Base-by-base conservation (phyloP, 2,329 filamentous ascomycete genomes). In the Acarospora socialis region DNA sequence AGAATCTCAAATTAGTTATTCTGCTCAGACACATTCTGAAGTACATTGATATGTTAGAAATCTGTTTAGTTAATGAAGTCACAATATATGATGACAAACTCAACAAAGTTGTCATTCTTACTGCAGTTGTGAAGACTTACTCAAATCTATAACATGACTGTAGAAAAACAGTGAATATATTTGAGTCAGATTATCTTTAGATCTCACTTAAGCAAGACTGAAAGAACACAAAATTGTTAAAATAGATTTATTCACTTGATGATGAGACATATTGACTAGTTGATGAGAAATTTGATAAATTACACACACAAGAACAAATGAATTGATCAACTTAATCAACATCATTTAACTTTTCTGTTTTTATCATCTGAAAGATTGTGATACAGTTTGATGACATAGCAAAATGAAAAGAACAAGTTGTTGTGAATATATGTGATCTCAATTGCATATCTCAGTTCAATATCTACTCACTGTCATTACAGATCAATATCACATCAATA, bases 381-480 rank as follows among this genome's bases (percentile, higher is more conserved):
- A 5, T 4, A n/a, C n/a, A n/a, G n/a, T n/a, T n/a, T n/a, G 19
- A 22, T n/a, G n/a, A n/a, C n/a, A n/a, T n/a, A n/a, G n/a, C n/a
- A 7, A n/a, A 10, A 13, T 6, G 12, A 7, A 34, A 34, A 18
- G 32, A 26, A n/a, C 3, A 19, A 12, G 32, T 31, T 2, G 26
- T 34, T 3, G 18, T 34, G 13, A 20, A 34, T 18, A 34, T 34
- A 8, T 19, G 26, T 29, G 25, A 6, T 4, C 21, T 34, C 12
- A 34, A 34, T 28, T 8, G 6, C 7, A 34, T 34, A 8, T 29
- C 17, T 6, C 12, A n/a, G 9, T 18, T 18, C 5, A 18, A 34
- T 15, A 10, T 17, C 14, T 34, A 12, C 7, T 13, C 5, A 31
- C 10, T 31, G 4, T 20, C 14, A 7, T 12, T 7, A n/a, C 28